Conservation (phyloP, 441 rosid genomes). For the Sinapis alba region DNA sequence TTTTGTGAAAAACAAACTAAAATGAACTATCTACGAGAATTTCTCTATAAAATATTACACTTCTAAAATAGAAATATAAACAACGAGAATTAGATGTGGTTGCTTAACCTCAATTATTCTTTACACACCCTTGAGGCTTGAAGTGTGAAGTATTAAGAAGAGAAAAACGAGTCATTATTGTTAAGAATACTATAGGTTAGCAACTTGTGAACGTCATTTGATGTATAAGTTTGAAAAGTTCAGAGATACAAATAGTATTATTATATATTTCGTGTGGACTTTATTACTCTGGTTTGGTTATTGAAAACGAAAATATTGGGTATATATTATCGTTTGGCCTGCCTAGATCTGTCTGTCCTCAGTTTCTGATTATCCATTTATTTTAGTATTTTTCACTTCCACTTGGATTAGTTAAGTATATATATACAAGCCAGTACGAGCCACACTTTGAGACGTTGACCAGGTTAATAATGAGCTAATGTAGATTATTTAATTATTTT, state of each 20-base stretch:
- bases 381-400: neutral
- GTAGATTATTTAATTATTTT: neutral
- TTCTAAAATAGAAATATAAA: no score
- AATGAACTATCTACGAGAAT: no score
- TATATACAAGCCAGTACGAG: slow-evolving; percentile 7
- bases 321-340: slow-evolving; percentile 23
- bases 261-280: slow-evolving; percentile 32
- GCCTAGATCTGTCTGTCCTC: slow-evolving; percentile 35
- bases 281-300: slow-evolving; percentile 31
- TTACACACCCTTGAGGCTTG: neutral
- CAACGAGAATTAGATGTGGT: neutral
- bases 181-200: neutral
- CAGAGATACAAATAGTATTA: slow-evolving; percentile 16
- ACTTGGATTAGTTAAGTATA: neutral
- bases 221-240: slow-evolving; percentile 29
- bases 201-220: slow-evolving; percentile 30
- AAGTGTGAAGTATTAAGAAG: slow-evolving; percentile 2
- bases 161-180: neutral
- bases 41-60: no score
- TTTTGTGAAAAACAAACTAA: no score
- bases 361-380: slow-evolving; percentile 7
- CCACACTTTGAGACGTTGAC: slow-evolving; percentile 19
- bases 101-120: slow-evolving; percentile 4
- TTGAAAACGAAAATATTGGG: slow-evolving; percentile 17
- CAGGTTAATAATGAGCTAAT: slow-evolving; percentile 12